phyloP scores from a whole-genome alignment of 768 basidiomycete genomes.

The Russula sp. region DNA sequence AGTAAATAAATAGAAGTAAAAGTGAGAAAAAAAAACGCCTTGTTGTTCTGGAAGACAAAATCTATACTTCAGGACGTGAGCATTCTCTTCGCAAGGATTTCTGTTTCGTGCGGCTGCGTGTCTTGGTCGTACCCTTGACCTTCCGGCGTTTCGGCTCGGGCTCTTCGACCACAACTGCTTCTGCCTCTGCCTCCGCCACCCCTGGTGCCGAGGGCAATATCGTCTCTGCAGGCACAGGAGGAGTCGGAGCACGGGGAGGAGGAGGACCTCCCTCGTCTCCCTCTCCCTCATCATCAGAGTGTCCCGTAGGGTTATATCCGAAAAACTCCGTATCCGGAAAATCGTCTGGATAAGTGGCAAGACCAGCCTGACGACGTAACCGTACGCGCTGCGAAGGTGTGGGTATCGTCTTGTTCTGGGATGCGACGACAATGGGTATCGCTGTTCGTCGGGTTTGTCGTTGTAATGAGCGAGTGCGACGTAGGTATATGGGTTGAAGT shows the following conservation, averaged over 20 bases:
- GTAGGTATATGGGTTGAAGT: conserved; percentile 32
- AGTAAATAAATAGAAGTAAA: neutral
- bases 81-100: conserved; percentile 7
- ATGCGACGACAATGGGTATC: conserved; percentile 33
- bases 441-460: conserved; percentile 27
- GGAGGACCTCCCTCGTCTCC: neutral
- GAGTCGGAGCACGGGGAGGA: neutral
- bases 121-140: conserved; percentile 2
- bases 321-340: conserved; percentile 31
- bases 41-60: neutral
- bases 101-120: conserved; percentile 13
- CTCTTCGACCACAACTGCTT: neutral
- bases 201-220: neutral
- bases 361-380: conserved; percentile 27
- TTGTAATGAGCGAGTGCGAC: conserved; percentile 31
- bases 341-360: conserved; percentile 24
- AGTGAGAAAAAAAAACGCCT: neutral
- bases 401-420: conserved; percentile 25
- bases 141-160: conserved; percentile 17
- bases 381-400: conserved; percentile 32
- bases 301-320: conserved; percentile 15
- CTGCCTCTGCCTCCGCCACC: neutral
- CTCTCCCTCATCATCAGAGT: conserved; percentile 14
- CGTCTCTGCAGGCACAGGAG: neutral
- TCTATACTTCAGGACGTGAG: conserved; percentile 18